Evolutionary conservation across 1,284 basidiomycete species (phyloP).

Genomic region (Heterobasidion occidentale): DNA sequence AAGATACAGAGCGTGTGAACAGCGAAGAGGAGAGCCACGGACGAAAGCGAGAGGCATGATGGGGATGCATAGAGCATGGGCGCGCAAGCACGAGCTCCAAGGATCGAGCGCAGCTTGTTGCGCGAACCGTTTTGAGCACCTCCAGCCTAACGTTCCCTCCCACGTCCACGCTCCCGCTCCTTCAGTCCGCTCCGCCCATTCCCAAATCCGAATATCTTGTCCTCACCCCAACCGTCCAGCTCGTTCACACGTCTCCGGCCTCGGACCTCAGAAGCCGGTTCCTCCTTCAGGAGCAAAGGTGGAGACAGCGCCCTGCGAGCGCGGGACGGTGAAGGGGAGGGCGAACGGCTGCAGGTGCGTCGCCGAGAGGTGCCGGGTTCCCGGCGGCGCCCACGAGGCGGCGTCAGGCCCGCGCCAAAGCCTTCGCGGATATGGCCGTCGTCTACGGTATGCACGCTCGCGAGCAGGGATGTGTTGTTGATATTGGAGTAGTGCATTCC

Average conservation of each 20-base stretch:
- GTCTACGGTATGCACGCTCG: constrained; percentile 14
- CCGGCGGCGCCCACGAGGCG: constrained; percentile 42
- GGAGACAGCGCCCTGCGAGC: not conserved
- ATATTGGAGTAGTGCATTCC: not conserved
- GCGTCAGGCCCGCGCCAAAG: constrained; percentile 15
- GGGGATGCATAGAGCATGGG: not conserved
- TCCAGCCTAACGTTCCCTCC: not conserved
- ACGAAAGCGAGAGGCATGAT: not conserved
- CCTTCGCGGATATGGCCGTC: not conserved
- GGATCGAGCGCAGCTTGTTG: not conserved
- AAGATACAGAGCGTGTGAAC: not conserved
- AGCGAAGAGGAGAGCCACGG: not conserved
- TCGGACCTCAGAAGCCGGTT: constrained; percentile 20
- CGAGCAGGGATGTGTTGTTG: constrained; percentile 11
- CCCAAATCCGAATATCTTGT: constrained; percentile 43
- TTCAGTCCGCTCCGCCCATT: constrained; percentile 49
- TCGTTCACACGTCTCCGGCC: constrained; percentile 28
- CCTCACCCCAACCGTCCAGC: constrained; percentile 32
- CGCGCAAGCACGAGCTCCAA: not conserved
- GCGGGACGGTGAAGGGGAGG: constrained; percentile 22
- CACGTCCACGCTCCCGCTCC: constrained; percentile 29
- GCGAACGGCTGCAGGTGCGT: constrained; percentile 23
- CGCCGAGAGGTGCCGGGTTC: constrained; percentile 26
- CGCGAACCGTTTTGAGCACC: not conserved
- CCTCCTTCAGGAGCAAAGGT: constrained; percentile 20